A percentile compares a stretch with the other conserved stretches of the same genome.
Evolutionary conservation across 257 asterid genomes (phyloP).

Genomic region (Penstemon barbatus): DNA sequence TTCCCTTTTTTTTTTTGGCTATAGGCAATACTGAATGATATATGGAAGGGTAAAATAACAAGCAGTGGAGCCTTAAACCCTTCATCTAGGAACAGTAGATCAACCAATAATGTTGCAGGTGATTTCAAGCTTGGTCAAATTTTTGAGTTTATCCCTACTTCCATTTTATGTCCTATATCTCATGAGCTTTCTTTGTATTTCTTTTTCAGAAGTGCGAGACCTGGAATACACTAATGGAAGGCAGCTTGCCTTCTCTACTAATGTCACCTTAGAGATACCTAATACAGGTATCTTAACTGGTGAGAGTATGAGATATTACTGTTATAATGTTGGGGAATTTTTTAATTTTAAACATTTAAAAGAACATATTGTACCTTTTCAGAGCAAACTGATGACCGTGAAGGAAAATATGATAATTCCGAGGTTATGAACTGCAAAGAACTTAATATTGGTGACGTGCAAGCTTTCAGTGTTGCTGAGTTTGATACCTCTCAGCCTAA

Average conservation of each 20-base stretch:
- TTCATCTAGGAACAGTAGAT: slow-evolving; percentile 55
- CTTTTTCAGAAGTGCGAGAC: slow-evolving; percentile 42
- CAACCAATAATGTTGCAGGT: slow-evolving; percentile 69
- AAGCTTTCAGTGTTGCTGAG: slow-evolving; percentile 36
- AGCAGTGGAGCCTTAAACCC: slow-evolving; percentile 66
- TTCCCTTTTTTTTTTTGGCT: slow-evolving; percentile 18
- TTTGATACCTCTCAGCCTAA: slow-evolving; percentile 40
- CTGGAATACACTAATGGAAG: slow-evolving; percentile 44
- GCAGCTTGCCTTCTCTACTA: slow-evolving; percentile 36
- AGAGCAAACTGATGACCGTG: slow-evolving; percentile 43
- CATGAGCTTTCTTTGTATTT: slow-evolving; percentile 12
- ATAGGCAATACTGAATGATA: slow-evolving; percentile 68
- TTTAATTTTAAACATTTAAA: slow-evolving; percentile 28
- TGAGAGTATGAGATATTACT: slow-evolving; percentile 14
- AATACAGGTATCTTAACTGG: slow-evolving; percentile 37
- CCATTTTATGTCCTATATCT: not conserved
- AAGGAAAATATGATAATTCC: slow-evolving; percentile 33
- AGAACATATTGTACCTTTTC: slow-evolving; percentile 15
- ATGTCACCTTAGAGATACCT: slow-evolving; percentile 39
- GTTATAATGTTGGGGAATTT: slow-evolving; percentile 19
- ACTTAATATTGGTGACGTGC: slow-evolving; percentile 31
- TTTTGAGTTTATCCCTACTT: too few species aligned
- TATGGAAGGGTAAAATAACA: slow-evolving; percentile 70
- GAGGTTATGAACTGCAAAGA: slow-evolving; percentile 40
- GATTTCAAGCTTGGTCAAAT: slow-evolving; percentile 3